These are phyloP conservation scores for Eucalyptus guilfoylei DNA, from an alignment of 345 rosid species.

Conservation along the genomic window DNA sequence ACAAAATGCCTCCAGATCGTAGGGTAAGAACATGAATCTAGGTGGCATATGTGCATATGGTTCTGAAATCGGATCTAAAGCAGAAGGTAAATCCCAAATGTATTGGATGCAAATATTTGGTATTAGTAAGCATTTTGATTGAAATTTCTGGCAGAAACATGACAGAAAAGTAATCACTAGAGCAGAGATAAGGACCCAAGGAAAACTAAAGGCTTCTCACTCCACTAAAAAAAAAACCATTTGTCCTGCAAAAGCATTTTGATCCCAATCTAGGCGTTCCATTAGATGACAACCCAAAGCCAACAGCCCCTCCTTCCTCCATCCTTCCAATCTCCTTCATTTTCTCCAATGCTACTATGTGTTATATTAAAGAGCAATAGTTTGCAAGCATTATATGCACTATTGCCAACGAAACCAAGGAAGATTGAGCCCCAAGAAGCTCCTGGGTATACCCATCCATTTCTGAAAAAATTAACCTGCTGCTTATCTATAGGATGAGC, in stretches of 20 bases:
- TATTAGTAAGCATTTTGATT: neutral
- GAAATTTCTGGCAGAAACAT: neutral
- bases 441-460: neutral
- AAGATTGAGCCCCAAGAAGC: neutral
- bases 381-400: neutral
- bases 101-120: neutral
- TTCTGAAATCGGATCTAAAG: neutral
- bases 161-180: neutral
- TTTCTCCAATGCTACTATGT: neutral
- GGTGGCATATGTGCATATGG: neutral
- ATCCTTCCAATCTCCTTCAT: neutral
- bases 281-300: neutral
- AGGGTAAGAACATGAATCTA: neutral
- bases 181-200: neutral
- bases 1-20: neutral
- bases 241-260: neutral
- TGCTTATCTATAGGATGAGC: neutral
- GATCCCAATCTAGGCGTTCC: neutral
- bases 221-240: neutral
- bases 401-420: neutral
- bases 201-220: neutral
- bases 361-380: neutral
- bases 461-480: neutral
- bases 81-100: neutral
- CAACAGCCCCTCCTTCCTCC: neutral